Percentiles rank a stretch among this genome's conserved stretches.
phyloP scores from a whole-genome alignment of 495 filamentous ascomycete species.

The Neurospora intermedia region DNA sequence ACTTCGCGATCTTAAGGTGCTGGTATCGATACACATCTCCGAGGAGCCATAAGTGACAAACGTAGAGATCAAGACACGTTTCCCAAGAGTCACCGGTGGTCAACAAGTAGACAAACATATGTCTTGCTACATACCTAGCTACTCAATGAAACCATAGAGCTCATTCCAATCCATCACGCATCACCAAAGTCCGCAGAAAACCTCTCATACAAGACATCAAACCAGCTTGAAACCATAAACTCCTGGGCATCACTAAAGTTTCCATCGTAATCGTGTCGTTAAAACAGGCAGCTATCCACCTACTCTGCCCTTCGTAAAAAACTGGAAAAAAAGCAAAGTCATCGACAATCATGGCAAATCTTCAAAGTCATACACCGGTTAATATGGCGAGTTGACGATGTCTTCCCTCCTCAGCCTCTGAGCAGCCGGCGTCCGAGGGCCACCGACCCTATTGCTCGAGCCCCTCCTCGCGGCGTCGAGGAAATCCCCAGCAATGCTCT shows the following conservation, averaged over 20 bases:
- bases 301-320: not conserved
- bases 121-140: not conserved
- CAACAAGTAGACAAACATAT: not conserved
- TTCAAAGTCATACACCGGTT: not conserved
- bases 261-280: not conserved
- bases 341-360: not conserved
- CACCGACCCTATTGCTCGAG: conserved; percentile 27
- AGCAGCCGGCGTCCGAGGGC: conserved; percentile 32
- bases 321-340: not conserved
- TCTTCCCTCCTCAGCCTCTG: conserved; percentile 57
- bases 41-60: too few species aligned
- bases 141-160: not conserved
- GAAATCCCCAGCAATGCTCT: conserved; percentile 66
- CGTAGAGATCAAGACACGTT: not conserved
- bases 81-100: not conserved
- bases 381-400: conserved; percentile 81
- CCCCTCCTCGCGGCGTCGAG: conserved; percentile 36
- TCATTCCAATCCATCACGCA: not conserved
- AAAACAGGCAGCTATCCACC: not conserved
- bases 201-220: not conserved
- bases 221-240: not conserved
- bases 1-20: too few species aligned
- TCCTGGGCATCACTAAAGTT: not conserved
- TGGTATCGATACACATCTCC: too few species aligned
- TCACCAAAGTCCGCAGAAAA: not conserved